Evolutionary conservation across 2,329 filamentous ascomycete genomes (phyloP), one percentile per base, ranked within the genome.

Genomic region (Thelonectria blattea): DNA sequence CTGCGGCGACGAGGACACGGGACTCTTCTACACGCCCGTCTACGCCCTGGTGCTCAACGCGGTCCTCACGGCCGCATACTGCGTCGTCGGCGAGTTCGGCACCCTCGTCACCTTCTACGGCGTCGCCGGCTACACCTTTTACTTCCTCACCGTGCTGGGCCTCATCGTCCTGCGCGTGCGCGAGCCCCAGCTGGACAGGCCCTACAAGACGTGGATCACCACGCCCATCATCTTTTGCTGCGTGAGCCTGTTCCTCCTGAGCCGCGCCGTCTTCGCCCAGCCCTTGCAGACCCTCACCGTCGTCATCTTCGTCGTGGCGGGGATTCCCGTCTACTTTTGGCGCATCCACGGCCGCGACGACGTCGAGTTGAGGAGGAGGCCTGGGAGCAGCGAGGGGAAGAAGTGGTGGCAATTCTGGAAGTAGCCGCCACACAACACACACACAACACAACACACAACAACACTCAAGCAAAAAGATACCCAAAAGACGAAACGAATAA

Each of bases 141-240:
- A 99, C 79, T 99, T 99, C 76, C 80, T 96, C 57, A 96, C 94
- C 0, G 95, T 99, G 0, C 85, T 99, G 0, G 95, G 95, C 0
- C 83, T 99, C 50, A 97, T 99, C 64, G 86, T 99, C 53, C 82
- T 99, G 63, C 85, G 95, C 30, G 92, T 98, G 30, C 86, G 85
- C 63, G 95, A 99, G 75, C 95, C 95, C 4, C 83, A 89, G 63
- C 83, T 99, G 47, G 93, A 97, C 75, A 81, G 95, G 24, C 94
- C 95, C 1, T 99, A 99, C 78, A 89, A 88, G 74, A 97, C 93
- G 3, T 99, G 94, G 95, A 97, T 99, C 72, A 90, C 90, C 1
- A 99, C 95, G 2, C 95, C 95, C 11, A 94, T 99, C 66, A 94
- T 97, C 58, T 99, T 99, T 75, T 99, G 95, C 83, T 99, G 95